phyloP scores from a whole-genome alignment of 2,329 filamentous ascomycete species.

The Cyphellophora attinorum region DNA sequence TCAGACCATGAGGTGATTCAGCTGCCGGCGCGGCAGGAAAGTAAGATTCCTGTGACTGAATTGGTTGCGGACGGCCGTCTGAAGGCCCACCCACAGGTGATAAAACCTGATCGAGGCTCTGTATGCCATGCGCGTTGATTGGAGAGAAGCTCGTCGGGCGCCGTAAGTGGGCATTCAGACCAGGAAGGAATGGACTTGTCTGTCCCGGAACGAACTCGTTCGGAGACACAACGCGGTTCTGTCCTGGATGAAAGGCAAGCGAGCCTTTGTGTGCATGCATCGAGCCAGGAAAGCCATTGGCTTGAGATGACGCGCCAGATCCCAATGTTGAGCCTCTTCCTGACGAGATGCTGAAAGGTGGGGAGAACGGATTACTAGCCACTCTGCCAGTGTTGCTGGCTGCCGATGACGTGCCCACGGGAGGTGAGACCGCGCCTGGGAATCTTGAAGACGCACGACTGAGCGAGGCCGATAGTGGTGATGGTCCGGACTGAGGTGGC shows the following conservation, averaged over 20 bases:
- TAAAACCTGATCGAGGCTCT: conserved; percentile 33
- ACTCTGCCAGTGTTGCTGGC: conserved; percentile 56
- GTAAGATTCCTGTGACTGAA: not conserved
- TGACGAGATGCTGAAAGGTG: conserved; percentile 49
- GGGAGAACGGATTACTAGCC: conserved; percentile 54
- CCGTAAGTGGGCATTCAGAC: conserved; percentile 32
- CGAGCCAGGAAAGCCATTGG: conserved; percentile 45
- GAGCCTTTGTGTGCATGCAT: conserved; percentile 62
- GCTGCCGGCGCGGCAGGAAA: conserved; percentile 27
- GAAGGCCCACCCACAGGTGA: conserved; percentile 37
- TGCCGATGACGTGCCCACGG: conserved; percentile 68
- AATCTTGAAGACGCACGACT: conserved; percentile 66
- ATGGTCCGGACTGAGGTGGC: conserved; percentile 47
- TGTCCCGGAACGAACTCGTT: conserved; percentile 58
- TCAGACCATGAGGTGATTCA: conserved; percentile 16
- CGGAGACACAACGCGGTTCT: conserved; percentile 52
- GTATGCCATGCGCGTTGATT: conserved; percentile 36
- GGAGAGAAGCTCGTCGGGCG: conserved; percentile 47
- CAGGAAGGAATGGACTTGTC: conserved; percentile 46
- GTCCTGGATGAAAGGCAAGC: conserved; percentile 53
- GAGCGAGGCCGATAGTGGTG: conserved; percentile 53
- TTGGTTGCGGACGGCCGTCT: not conserved
- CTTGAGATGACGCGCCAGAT: conserved; percentile 62
- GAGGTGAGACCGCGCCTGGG: conserved; percentile 69
- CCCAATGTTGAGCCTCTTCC: conserved; percentile 54